Conservation (phyloP, 2,329 filamentous ascomycete genomes). For the Fusarium citri region DNA sequence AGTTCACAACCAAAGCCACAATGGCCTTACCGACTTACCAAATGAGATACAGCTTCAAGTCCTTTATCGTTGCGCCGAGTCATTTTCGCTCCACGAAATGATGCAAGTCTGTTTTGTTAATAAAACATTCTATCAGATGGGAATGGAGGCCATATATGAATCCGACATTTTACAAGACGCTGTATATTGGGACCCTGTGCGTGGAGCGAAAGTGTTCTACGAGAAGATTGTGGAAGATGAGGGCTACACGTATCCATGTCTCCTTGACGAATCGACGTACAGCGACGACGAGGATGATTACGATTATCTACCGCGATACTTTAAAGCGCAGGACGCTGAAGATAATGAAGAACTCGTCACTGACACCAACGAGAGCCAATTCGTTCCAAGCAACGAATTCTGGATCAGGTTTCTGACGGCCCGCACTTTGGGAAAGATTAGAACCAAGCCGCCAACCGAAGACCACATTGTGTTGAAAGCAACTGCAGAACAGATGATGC, state of each 20-base stretch:
- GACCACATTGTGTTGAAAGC: neutral
- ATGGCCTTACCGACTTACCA: neutral
- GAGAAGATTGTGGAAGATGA: neutral
- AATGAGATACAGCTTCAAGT: constrained; percentile 6
- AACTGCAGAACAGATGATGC: neutral
- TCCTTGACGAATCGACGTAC: neutral
- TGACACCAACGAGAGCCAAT: fast-evolving
- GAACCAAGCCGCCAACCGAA: neutral
- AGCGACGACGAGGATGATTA: neutral
- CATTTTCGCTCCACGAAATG: neutral
- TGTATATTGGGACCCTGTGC: constrained; percentile 5
- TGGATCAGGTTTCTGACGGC: neutral
- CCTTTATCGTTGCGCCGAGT: neutral
- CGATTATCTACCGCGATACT: neutral
- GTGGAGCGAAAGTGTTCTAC: neutral
- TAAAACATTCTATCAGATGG: neutral
- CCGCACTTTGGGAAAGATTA: neutral
- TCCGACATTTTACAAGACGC: neutral
- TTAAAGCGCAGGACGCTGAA: neutral
- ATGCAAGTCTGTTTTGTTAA: neutral
- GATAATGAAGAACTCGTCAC: fast-evolving
- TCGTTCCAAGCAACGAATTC: neutral
- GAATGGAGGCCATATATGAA: neutral
- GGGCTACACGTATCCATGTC: neutral
- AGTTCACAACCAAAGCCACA: fast-evolving